Base-by-base conservation (phyloP, 2,329 filamentous ascomycete genomes). In the Tolypocladium amazonense region DNA sequence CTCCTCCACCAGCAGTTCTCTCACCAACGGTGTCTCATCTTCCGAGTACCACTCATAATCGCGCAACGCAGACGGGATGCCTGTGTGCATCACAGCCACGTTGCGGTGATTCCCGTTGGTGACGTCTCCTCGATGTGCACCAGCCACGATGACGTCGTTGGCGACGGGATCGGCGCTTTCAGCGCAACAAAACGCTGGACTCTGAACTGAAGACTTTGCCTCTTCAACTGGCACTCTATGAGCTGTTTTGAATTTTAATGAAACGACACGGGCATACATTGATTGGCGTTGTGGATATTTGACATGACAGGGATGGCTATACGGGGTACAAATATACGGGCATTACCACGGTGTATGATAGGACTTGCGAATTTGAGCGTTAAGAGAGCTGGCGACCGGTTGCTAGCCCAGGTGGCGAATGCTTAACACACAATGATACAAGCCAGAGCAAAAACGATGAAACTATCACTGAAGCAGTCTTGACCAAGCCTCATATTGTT, bases 11-110 rank as follows among this genome's bases (percentile, higher is more conserved):
- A 57, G 56, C 56, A 64, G 61, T 20, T 56, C 61, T n/a, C 53
- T 63, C 39, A 62, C 68, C 56, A 74, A 75, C 53, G 73, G 73
- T 20, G 63, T 61, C 47, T 63, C 64, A 11, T 62, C 66, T 9
- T 20, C 55, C 33, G 63, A 64, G 5, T 65, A 65, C 43, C 56
- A 60, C 7, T 27, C 59, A 38, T 60, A 50, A 54, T 54, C 3
- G 3, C 35, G 35, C 20, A n/a, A 54, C 30, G 50, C 30, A 15
- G 11, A 37, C 11, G 5, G 12, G 30, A 35, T 37, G 30, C 30
- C 12, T 33, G 20, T 54, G 50, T 14, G 20, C 43, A 25, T 37
- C 4, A 8, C n/a, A n/a, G 7, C 25, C 25, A 37, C 47, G 8
- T 52, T 2, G 47, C 14, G 25, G 33, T 30, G 23, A 30, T 23